Conservation (phyloP, 805 yeast genomes). For the fission yeast (Schizosaccharomyces pombe) region DNA sequence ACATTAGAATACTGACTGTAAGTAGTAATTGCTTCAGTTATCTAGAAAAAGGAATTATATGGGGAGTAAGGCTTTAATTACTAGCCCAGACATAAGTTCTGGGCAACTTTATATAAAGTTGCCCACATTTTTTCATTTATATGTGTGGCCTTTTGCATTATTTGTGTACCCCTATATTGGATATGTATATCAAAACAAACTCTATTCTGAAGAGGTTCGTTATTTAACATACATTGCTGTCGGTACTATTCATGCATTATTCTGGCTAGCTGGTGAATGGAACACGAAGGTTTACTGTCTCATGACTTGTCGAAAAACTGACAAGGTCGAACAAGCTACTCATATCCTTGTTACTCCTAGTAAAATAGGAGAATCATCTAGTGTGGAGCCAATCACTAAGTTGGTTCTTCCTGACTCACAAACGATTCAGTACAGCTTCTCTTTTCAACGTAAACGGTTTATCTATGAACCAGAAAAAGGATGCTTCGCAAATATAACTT, state of each 20-base stretch:
- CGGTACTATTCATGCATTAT: conserved; percentile 44
- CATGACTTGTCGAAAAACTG: conserved; percentile 42
- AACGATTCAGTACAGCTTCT: conserved; percentile 39
- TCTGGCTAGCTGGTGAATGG: conserved; percentile 90
- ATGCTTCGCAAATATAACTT: conserved; percentile 60
- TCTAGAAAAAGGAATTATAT: neutral
- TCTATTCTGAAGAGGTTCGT: conserved; percentile 88
- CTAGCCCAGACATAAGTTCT: neutral
- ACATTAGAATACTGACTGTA: neutral
- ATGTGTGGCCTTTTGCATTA: conserved; percentile 51
- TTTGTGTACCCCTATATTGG: conserved; percentile 52
- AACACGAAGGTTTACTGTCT: conserved; percentile 41
- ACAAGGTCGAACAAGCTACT: conserved; percentile 36
- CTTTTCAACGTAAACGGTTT: conserved; percentile 81
- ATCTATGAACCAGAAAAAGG: conserved; percentile 32
- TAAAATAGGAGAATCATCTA: conserved; percentile 68
- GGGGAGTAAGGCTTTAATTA: neutral
- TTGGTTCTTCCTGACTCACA: conserved; percentile 24
- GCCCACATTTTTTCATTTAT: conserved; percentile 38
- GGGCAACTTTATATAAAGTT: conserved; percentile 39
- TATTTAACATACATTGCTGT: conserved; percentile 61
- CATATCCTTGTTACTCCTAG: conserved; percentile 58
- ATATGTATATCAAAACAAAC: conserved; percentile 41
- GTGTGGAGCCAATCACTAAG: conserved; percentile 25
- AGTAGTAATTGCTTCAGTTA: neutral